phyloP scores from a whole-genome alignment of 441 rosid species.

The Populus hybrid region DNA sequence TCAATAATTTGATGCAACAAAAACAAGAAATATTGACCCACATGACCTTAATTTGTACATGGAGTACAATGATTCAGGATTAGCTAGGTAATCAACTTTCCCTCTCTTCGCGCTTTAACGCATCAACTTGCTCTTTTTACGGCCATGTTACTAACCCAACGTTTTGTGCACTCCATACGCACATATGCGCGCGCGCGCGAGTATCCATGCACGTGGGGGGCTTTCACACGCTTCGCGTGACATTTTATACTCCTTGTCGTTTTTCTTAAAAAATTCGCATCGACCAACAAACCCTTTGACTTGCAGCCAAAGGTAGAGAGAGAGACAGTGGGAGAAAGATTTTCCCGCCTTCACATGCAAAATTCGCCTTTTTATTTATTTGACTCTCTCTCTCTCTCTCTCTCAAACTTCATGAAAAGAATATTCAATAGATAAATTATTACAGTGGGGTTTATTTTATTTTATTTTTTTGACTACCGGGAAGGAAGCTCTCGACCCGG shows the following conservation, averaged over 20 bases:
- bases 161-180: not conserved
- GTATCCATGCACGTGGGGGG: not conserved
- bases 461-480: not conserved
- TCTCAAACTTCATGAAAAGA: constrained; percentile 31
- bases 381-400: constrained; percentile 30
- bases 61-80: not conserved
- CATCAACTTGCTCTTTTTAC: not conserved
- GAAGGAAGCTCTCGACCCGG: not conserved
- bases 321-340: no score
- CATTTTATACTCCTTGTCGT: constrained; percentile 33
- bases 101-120: not conserved
- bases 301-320: constrained; percentile 27
- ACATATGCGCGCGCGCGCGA: not conserved
- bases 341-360: constrained; percentile 54
- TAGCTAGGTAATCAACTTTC: not conserved
- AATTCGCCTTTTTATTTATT: constrained; percentile 34
- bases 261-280: constrained; percentile 31
- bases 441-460: not conserved
- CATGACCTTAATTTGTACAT: not conserved
- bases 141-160: not conserved
- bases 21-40: not conserved
- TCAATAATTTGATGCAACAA: not conserved
- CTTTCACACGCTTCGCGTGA: constrained; percentile 17
- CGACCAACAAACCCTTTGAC: constrained; percentile 57
- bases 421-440: not conserved